phyloP scores from a whole-genome alignment of 2,329 filamentous ascomycete genomes.

The Microsporum canis region DNA sequence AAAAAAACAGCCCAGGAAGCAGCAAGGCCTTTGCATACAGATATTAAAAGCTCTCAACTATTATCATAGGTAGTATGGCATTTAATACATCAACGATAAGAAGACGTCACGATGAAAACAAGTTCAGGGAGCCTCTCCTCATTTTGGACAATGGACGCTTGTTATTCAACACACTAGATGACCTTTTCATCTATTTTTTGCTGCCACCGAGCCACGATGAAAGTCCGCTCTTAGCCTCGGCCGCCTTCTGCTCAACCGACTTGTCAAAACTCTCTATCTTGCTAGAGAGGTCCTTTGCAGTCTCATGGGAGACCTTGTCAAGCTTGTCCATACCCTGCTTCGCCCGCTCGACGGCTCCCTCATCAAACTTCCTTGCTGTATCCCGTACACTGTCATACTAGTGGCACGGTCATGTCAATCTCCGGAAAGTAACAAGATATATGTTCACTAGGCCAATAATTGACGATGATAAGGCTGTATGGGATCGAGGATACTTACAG shows the following conservation, averaged over 20 bases:
- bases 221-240: slow-evolving; percentile 73
- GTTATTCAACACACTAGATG: not conserved
- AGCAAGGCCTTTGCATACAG: not conserved
- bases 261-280: slow-evolving; percentile 68
- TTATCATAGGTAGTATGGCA: not conserved
- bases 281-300: slow-evolving; percentile 39
- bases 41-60: not conserved
- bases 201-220: slow-evolving; percentile 68
- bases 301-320: slow-evolving; percentile 55
- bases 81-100: not conserved
- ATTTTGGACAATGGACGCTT: not conserved
- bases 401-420: not conserved
- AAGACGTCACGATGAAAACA: not conserved
- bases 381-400: slow-evolving; percentile 52
- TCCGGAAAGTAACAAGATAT: not conserved
- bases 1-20: not conserved
- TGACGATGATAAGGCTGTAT: not conserved
- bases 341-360: slow-evolving; percentile 47
- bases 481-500: slow-evolving; percentile 42
- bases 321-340: slow-evolving; percentile 48
- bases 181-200: slow-evolving; percentile 5
- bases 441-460: not conserved
- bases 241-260: slow-evolving; percentile 64
- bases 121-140: not conserved
- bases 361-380: slow-evolving; percentile 46